A percentile compares a stretch with the other conserved stretches of the same genome.
Evolutionary conservation across 1,284 basidiomycete genomes (phyloP).

Genomic region (Ganoderma meredithae): DNA sequence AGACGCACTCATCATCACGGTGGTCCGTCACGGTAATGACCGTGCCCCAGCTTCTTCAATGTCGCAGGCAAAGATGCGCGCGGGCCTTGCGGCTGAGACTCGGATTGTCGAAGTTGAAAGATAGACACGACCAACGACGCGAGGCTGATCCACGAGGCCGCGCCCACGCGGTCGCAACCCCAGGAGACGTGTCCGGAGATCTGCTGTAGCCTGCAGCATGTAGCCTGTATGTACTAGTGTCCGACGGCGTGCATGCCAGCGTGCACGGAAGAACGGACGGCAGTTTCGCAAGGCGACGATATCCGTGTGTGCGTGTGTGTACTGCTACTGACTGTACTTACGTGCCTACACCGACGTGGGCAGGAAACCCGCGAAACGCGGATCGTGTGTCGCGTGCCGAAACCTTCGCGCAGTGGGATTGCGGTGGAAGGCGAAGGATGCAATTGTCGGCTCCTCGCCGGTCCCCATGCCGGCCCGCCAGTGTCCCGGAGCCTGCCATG

Average conservation of each 20-base stretch:
- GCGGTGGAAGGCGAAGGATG: no score
- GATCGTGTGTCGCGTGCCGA: background rate
- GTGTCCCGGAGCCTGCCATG: background rate
- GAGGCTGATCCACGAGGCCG: slow-evolving; percentile 9
- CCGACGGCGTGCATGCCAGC: background rate
- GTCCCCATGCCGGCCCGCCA: background rate
- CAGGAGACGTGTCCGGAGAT: background rate
- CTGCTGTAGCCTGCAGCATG: background rate
- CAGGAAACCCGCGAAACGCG: background rate
- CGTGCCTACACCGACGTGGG: background rate
- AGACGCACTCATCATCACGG: no score
- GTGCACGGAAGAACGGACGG: background rate
- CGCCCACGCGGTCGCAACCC: background rate
- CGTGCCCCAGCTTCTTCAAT: background rate
- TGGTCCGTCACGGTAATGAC: background rate
- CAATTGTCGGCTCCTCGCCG: no score
- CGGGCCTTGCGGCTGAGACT: background rate
- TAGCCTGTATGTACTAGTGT: no score
- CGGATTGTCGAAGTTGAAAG: background rate
- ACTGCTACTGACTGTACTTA: no score
- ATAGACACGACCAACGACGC: background rate
- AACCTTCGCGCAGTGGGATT: no score
- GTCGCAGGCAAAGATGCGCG: background rate
- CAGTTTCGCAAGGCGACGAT: background rate
- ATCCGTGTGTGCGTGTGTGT: background rate